phyloP scores from a whole-genome alignment of 1,139 yeast species.

The Protomyces pachydermus region DNA sequence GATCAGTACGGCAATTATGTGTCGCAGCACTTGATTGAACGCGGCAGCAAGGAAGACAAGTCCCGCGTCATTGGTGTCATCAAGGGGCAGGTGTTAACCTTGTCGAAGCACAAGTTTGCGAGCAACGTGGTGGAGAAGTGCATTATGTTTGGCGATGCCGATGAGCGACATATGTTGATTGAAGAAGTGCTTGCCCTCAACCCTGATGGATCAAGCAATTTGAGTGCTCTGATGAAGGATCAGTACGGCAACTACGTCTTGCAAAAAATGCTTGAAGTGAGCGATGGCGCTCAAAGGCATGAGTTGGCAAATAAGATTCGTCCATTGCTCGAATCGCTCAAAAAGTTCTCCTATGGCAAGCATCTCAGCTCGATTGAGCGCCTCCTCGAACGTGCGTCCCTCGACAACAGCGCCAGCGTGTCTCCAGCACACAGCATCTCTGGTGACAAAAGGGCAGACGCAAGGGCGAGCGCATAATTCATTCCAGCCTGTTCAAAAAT shows the following conservation, averaged over 20 bases:
- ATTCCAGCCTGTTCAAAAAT: too few species aligned
- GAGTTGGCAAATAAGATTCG: slow-evolving; percentile 41
- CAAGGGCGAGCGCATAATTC: too few species aligned
- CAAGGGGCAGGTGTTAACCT: slow-evolving; percentile 60
- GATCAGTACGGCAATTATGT: slow-evolving; percentile 98
- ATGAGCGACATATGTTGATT: slow-evolving; percentile 60
- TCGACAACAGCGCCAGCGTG: not conserved
- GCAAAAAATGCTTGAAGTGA: slow-evolving; percentile 83
- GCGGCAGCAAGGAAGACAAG: slow-evolving; percentile 57
- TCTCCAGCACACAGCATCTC: not conserved
- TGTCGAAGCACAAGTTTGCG: slow-evolving; percentile 93
- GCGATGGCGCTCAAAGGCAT: slow-evolving; percentile 56
- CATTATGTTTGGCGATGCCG: slow-evolving; percentile 62
- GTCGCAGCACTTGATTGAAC: slow-evolving; percentile 87
- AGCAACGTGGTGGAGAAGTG: slow-evolving; percentile 96
- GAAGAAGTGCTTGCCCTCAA: slow-evolving; percentile 49
- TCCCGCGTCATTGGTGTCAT: slow-evolving; percentile 50
- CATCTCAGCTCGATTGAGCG: slow-evolving; percentile 41
- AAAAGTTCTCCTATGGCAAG: slow-evolving; percentile 56
- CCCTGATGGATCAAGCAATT: slow-evolving; percentile 32
- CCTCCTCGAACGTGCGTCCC: slow-evolving; percentile 7
- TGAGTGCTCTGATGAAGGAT: slow-evolving; percentile 76
- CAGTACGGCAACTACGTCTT: slow-evolving; percentile 96
- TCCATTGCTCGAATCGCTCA: slow-evolving; percentile 43
- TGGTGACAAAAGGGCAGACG: not conserved